phyloP scores from a whole-genome alignment of 805 yeast species.

The Maudiozyma bulderi region DNA sequence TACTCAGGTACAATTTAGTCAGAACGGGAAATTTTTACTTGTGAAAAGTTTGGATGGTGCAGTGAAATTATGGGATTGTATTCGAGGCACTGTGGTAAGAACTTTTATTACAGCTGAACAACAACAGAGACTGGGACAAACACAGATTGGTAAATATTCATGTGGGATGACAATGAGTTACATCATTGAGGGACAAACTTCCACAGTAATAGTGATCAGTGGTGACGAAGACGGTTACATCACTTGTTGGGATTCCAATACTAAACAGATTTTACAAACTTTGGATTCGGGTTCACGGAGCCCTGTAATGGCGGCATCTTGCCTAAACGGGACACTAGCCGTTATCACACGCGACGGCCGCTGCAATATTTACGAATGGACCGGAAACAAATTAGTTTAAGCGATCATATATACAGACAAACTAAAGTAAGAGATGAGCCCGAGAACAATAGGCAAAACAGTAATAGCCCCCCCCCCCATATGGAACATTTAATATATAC shows the following conservation, averaged over 20 bases:
- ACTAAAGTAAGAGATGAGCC: slow-evolving; percentile 2
- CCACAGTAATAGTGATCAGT: slow-evolving; percentile 13
- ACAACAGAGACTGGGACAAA: not conserved
- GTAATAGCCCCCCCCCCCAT: no score
- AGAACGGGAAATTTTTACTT: slow-evolving; percentile 69
- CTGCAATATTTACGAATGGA: not conserved
- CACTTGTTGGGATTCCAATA: slow-evolving; percentile 20
- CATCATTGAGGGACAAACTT: not conserved
- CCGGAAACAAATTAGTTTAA: not conserved
- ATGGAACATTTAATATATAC: no score
- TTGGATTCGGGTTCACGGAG: slow-evolving; percentile 1
- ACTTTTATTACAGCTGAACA: slow-evolving; percentile 36
- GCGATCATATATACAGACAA: not conserved
- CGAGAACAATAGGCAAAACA: no score
- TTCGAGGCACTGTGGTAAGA: slow-evolving; percentile 69
- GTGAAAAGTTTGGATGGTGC: slow-evolving; percentile 76
- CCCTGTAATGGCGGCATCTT: not conserved
- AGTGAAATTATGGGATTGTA: slow-evolving; percentile 77
- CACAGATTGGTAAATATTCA: slow-evolving; percentile 4
- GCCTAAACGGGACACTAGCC: not conserved
- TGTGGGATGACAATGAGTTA: slow-evolving; percentile 20
- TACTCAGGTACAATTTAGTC: slow-evolving; percentile 59
- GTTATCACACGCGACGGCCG: slow-evolving; percentile 1
- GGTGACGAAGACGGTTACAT: slow-evolving; percentile 24
- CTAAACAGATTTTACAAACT: slow-evolving; percentile 14